These are phyloP conservation scores for Rhodotorula sp. DNA, from an alignment of 1,284 basidiomycete species.

Conservation along the genomic window DNA sequence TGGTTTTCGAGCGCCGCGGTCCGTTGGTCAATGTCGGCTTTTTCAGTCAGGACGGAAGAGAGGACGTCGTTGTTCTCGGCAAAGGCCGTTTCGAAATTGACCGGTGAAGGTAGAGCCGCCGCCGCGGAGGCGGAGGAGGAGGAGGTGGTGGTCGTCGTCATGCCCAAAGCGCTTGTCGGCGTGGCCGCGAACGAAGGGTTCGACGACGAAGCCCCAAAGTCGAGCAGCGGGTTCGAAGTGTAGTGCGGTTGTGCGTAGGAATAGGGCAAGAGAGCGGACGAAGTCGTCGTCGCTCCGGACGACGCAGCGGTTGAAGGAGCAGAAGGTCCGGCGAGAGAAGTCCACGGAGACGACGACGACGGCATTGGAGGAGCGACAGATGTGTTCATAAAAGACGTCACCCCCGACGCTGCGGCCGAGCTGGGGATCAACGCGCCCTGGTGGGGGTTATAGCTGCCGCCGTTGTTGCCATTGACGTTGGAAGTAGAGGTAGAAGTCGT, in stretches of 20 bases:
- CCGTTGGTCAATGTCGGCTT: slow-evolving; percentile 31
- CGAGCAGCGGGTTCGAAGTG: slow-evolving; percentile 7
- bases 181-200: too few relatives aligned
- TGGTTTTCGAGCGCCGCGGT: slow-evolving; percentile 38
- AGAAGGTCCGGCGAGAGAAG: background rate
- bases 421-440: too few relatives aligned
- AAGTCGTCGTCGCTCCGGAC: background rate
- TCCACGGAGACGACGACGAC: slow-evolving; percentile 1
- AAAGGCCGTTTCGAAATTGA: slow-evolving; percentile 5
- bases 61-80: slow-evolving; percentile 18
- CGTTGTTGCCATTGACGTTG: background rate
- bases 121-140: background rate
- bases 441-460: background rate
- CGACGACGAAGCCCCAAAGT: background rate
- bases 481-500: background rate
- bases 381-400: too few relatives aligned
- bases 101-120: background rate
- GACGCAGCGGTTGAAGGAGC: background rate
- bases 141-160: background rate
- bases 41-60: slow-evolving; percentile 22
- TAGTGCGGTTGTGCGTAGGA: background rate
- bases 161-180: too few relatives aligned
- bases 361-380: background rate
- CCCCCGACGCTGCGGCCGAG: too few relatives aligned
- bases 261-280: slow-evolving; percentile 10